Evolutionary conservation across 306 rosid genomes (phyloP).

Genomic region (Dalbergia oliveri): DNA sequence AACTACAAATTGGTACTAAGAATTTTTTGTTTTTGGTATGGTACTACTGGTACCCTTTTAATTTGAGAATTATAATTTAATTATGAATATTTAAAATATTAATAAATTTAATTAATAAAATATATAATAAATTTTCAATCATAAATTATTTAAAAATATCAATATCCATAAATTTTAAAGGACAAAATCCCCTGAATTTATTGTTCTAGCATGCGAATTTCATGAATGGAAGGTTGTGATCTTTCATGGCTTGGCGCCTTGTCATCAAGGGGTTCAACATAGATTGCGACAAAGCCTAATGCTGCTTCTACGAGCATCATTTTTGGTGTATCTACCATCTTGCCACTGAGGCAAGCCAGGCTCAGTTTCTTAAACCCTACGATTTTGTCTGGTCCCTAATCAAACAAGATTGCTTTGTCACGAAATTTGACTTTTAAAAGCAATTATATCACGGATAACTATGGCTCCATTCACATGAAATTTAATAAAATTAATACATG

Average conservation of each 20-base stretch:
- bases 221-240: neutral
- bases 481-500: neutral
- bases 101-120: too few species aligned
- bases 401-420: neutral
- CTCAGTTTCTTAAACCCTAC: neutral
- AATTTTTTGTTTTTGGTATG: too few species aligned
- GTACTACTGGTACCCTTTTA: too few species aligned
- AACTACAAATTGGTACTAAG: too few species aligned
- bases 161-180: too few species aligned
- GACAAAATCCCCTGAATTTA: too few species aligned
- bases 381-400: neutral
- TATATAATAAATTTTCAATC: too few species aligned
- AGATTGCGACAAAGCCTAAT: neutral
- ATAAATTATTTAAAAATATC: too few species aligned
- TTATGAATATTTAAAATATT: too few species aligned
- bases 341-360: neutral
- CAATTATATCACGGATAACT: neutral
- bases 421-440: neutral
- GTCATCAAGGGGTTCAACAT: neutral
- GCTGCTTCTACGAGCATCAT: neutral
- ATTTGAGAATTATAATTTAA: too few species aligned
- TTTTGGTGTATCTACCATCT: neutral
- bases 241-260: conserved; percentile 2
- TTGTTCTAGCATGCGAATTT: neutral
- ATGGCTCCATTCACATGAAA: neutral